These are phyloP conservation scores for Umbellularia californica DNA, from an alignment of 164 flowering plant genomes.

Conservation along the genomic window DNA sequence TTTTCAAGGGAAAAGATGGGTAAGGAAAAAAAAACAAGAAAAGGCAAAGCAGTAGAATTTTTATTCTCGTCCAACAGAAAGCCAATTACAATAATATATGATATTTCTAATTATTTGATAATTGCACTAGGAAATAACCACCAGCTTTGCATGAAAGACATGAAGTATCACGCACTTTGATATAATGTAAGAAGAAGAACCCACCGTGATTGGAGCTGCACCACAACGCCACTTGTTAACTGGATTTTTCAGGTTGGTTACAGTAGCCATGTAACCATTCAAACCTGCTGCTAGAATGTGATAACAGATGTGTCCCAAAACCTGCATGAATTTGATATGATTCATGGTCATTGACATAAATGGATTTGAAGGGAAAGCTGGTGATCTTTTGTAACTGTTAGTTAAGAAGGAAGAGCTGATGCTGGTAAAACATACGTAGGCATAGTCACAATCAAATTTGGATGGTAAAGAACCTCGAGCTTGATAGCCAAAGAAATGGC, in stretches of 20 bases:
- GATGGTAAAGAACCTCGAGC: constrained; percentile 98
- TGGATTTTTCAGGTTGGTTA: constrained; percentile 89
- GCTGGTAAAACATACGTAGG: constrained; percentile 58
- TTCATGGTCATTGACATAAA: constrained; percentile 2
- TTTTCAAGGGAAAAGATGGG: constrained; percentile 58
- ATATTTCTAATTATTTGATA: not conserved
- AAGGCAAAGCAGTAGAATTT: not conserved
- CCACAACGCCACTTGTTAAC: constrained; percentile 96
- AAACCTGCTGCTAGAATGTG: constrained; percentile 95
- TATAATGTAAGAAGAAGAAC: constrained; percentile 7
- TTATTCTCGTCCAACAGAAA: not conserved
- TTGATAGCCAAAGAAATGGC: constrained; percentile 99
- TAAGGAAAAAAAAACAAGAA: not conserved
- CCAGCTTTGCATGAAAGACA: not conserved
- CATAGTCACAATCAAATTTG: constrained; percentile 97
- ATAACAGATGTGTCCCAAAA: constrained; percentile 91
- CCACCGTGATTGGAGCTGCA: constrained; percentile 92
- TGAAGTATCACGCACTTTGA: not conserved
- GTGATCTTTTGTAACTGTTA: not conserved
- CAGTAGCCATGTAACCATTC: constrained; percentile 98
- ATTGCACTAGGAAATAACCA: not conserved
- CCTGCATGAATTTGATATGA: constrained; percentile 40
- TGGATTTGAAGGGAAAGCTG: too few species aligned
- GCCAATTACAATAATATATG: not conserved
- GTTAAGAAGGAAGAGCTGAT: not conserved